Percentiles rank a stretch among this genome's conserved stretches.
Evolutionary conservation across 2,329 filamentous ascomycete species (phyloP).

Genomic region (Parafenestella ontariensis): DNA sequence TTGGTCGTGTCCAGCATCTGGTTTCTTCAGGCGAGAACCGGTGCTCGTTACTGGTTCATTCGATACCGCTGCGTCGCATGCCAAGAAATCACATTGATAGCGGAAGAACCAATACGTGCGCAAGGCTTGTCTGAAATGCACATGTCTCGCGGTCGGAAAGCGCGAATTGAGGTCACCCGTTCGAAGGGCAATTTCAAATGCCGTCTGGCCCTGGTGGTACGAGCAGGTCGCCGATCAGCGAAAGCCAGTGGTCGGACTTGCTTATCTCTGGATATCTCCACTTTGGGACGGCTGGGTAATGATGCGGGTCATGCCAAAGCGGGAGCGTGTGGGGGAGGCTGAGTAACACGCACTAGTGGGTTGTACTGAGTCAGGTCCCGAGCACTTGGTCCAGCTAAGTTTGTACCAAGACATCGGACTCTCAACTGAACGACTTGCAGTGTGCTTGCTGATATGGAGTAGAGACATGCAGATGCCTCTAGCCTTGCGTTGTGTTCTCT

Average conservation of each 20-base stretch:
- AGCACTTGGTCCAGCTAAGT: too few species aligned
- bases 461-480: too few species aligned
- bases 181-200: background rate
- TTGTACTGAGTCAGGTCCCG: too few species aligned
- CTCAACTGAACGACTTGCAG: too few species aligned
- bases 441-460: too few species aligned
- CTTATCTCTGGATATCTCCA: background rate
- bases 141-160: too few species aligned
- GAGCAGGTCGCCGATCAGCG: background rate
- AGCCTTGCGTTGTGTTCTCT: too few species aligned
- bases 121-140: too few species aligned
- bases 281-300: background rate
- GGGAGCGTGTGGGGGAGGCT: conserved; percentile 4
- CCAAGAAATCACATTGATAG: conserved; percentile 12
- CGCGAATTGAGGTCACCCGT: too few species aligned
- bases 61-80: conserved; percentile 1
- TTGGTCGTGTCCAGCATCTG: background rate
- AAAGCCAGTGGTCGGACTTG: background rate
- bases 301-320: background rate
- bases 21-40: background rate
- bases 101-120: background rate
- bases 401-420: too few species aligned
- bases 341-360: too few species aligned
- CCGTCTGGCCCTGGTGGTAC: background rate
- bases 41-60: background rate